These are phyloP conservation scores for Trichoderma asperelloides DNA, from an alignment of 495 filamentous ascomycete genomes.

Conservation along the genomic window DNA sequence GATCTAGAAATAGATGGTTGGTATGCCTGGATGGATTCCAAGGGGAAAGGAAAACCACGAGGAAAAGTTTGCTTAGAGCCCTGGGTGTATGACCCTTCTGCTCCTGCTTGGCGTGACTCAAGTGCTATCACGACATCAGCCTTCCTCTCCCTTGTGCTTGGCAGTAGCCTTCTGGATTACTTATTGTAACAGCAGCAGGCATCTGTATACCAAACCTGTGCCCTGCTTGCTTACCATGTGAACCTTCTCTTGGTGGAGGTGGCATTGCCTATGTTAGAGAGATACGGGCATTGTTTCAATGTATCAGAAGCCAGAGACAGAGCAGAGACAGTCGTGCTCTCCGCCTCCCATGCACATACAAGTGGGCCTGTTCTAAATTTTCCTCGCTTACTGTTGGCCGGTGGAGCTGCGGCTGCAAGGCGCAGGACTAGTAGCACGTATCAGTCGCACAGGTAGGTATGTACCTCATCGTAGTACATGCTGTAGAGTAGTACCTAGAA, in stretches of 20 bases:
- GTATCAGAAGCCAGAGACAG: neutral
- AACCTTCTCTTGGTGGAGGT: neutral
- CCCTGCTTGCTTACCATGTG: neutral
- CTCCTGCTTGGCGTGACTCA: neutral
- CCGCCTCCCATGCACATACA: neutral
- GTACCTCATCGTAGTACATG: neutral
- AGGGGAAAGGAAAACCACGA: neutral
- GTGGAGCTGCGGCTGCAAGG: constrained; percentile 6
- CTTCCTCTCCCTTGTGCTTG: neutral
- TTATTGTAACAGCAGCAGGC: neutral
- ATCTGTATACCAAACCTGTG: neutral
- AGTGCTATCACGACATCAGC: neutral
- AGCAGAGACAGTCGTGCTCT: neutral
- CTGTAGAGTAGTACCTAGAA: no score
- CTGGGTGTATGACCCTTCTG: neutral
- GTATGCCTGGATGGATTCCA: neutral
- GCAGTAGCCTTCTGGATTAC: neutral
- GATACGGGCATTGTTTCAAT: neutral
- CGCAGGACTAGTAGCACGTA: neutral
- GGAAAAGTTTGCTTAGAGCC: neutral
- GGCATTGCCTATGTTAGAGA: neutral
- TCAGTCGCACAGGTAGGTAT: no score
- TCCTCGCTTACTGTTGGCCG: constrained; percentile 6
- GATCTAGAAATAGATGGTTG: neutral
- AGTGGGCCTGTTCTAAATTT: neutral